Base-by-base conservation (phyloP, 2,329 filamentous ascomycete genomes). In the Zasmidium citrigriseum region DNA sequence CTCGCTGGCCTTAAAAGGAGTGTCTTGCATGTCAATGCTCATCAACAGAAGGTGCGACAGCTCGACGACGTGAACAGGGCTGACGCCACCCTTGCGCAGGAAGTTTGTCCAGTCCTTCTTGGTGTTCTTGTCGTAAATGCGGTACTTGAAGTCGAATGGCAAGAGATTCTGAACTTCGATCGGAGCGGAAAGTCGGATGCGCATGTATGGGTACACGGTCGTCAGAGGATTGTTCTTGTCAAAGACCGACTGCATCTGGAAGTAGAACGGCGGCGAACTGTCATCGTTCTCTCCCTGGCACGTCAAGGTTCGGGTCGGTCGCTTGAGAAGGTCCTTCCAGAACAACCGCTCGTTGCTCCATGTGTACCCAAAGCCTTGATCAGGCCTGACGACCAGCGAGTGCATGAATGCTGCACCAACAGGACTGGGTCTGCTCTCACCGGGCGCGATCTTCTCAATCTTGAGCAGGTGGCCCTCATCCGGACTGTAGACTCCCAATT, bases 31-130 rank as follows among this genome's bases (percentile, higher is more conserved):
- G 69, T 98, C 93, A 62, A 99, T 85, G 69, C 93, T 98, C 68
- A 99, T 84, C 25, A 99, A 81, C 2, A 99, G 82, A 9, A 99
- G 81, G 75, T 98, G 96, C 0, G 93, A 97, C 20, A 99, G 81
- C 75, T 99, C 93, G 18, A 98, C 93, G 10, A 98, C 93, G 72
- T 99, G 95, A 0, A 99, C 93, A 0, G 96, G 96, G 72, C 95
- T 99, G 57, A 98, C 89, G 14, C 96, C 96, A 23, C 96, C 95
- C 75, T 97, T 98, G 57, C 95, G 87, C 48, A 99, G 79, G 77
- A 99, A 99, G 73, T 99, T 99, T 3, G 91, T 96, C 95, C 95
- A 99, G 73, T 99, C 95, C 73, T 96, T 96, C 80, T 93, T 96
- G 0, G 93, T 97, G 73, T 96, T 96, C 78, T 96, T 97, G 79